Conservation (phyloP, 768 basidiomycete species). For the Chalciporus chontae region DNA sequence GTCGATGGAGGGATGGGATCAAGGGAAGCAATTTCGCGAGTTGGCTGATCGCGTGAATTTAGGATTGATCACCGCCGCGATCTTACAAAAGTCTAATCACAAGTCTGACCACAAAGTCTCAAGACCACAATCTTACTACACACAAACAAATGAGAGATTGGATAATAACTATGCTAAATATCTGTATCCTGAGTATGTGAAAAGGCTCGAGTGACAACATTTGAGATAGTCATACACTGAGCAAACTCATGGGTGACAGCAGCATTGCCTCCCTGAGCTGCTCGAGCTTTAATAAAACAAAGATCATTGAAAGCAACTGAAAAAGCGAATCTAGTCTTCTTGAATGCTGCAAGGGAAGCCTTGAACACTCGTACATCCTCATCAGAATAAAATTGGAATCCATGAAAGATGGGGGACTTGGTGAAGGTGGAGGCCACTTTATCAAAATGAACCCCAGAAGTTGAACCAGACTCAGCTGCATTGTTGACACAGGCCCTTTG, state of each 20-base stretch:
- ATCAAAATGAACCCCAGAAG: constrained; percentile 9
- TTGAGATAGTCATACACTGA: constrained; percentile 22
- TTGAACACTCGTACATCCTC: constrained; percentile 40
- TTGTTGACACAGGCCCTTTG: constrained; percentile 3
- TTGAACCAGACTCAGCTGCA: background rate
- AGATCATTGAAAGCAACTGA: constrained; percentile 50
- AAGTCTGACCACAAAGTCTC: too few species aligned
- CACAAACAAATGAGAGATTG: background rate
- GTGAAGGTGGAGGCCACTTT: constrained; percentile 28
- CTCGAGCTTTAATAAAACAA: constrained; percentile 53
- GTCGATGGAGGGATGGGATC: constrained; percentile 12
- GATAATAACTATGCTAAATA: too few species aligned
- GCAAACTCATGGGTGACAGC: constrained; percentile 23
- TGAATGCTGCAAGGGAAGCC: constrained; percentile 53
- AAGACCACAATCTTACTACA: background rate
- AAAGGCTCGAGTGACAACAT: constrained; percentile 14
- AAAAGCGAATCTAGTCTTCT: constrained; percentile 43
- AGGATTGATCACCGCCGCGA: background rate
- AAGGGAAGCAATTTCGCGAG: constrained; percentile 1
- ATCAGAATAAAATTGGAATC: constrained; percentile 18
- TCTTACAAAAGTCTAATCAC: background rate
- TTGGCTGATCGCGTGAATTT: constrained; percentile 1
- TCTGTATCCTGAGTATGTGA: constrained; percentile 15
- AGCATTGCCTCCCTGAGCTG: constrained; percentile 19
- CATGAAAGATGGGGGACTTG: constrained; percentile 25